Evolutionary conservation across 1,139 yeast genomes (phyloP).

Genomic region (Suhomyces anneliseae): DNA sequence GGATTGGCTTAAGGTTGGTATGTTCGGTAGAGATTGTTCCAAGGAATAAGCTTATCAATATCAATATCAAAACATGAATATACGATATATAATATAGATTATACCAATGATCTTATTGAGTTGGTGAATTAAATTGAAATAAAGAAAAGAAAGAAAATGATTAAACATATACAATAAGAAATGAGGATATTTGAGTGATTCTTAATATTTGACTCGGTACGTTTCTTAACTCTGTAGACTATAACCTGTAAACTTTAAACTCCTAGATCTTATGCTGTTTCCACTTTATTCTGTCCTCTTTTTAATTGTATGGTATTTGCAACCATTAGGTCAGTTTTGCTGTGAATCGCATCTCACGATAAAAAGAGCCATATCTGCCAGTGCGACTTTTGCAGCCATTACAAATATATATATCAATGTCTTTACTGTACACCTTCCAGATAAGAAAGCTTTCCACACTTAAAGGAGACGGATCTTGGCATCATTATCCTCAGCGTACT

Average conservation of each 20-base stretch:
- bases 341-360: no score
- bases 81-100: not conserved
- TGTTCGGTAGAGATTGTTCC: constrained; percentile 86
- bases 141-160: no score
- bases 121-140: no score
- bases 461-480: constrained; percentile 18
- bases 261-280: no score
- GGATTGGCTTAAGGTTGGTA: constrained; percentile 85
- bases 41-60: constrained; percentile 38
- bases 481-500: constrained; percentile 29
- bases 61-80: not conserved
- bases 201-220: no score
- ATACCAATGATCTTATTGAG: not conserved
- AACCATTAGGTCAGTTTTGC: no score
- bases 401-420: constrained; percentile 1
- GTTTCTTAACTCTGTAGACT: no score
- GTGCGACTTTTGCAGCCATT: constrained; percentile 6
- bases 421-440: constrained; percentile 8
- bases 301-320: no score
- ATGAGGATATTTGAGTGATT: not conserved
- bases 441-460: constrained; percentile 13
- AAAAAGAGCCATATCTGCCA: no score
- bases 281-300: no score
- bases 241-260: no score
- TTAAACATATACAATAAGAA: not conserved